Evolutionary conservation across 495 filamentous ascomycete genomes (phyloP).

Genomic region (Neurospora intermedia): DNA sequence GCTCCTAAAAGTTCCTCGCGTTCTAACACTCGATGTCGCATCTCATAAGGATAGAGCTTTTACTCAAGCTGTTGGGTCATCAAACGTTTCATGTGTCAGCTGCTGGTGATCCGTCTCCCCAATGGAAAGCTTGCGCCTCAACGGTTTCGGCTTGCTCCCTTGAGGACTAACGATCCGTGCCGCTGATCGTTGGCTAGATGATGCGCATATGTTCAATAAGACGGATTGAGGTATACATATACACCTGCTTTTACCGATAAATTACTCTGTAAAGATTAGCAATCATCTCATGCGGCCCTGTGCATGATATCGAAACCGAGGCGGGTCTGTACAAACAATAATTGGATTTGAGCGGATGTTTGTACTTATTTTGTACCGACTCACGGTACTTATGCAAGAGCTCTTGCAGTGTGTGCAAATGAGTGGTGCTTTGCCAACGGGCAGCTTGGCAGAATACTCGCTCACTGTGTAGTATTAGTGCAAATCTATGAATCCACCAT

Average conservation of each 20-base stretch:
- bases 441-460: background rate
- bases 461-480: background rate
- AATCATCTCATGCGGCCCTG: background rate
- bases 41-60: background rate
- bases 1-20: background rate
- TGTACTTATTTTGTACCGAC: background rate
- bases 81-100: constrained; percentile 1
- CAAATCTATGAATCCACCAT: background rate
- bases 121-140: constrained; percentile 1
- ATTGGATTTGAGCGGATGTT: background rate
- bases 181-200: background rate
- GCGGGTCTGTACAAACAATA: background rate
- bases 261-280: background rate
- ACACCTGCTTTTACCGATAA: background rate
- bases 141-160: background rate
- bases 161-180: background rate
- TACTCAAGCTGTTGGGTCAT: background rate
- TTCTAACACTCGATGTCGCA: background rate
- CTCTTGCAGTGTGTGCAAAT: background rate
- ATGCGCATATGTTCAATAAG: background rate
- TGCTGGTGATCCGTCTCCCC: background rate
- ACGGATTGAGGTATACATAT: background rate
- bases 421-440: background rate
- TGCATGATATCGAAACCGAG: background rate
- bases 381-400: background rate